Base-by-base conservation (phyloP, 1,284 basidiomycete species). In the Pseudozyma hubeiensis region DNA sequence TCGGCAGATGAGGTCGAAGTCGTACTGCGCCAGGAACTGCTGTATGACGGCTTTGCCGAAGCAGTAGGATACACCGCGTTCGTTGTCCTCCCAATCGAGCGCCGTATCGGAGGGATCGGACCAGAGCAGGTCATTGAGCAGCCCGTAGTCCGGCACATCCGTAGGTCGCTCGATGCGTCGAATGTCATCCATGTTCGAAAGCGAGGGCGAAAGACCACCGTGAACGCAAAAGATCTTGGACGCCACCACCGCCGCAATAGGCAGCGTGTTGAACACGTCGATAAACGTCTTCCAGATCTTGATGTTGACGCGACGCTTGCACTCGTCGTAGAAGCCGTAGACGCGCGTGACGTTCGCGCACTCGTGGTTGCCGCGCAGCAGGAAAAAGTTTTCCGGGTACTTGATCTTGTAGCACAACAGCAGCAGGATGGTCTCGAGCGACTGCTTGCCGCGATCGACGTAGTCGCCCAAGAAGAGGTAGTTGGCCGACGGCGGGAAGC, bases 271-370 rank as follows among this genome's bases (percentile, higher is more conserved):
- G 89, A 99, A 99, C 45, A 98, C 96, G 86, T 99, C 97, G 85
- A 98, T 94, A 85, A 99, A 99, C 13, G 94, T 95, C 87, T 98
- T 99, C 97, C 97, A 99, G 41, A 94, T 95, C 88, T 99, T 99
- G 89, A 99, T 96, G 86, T 97, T 98, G 88, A 94, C 96, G 78
- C 97, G 90, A 82, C 97, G 91, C 87, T 99, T 99, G 89, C 97
- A 99, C 87, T 99, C 96, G 87, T 99, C 96, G 86, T 99, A 99
- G 87, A 99, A 99, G 43, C 96, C 96, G 84, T 99, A 99, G 31
- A 99, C 96, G 94, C 97, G 89, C 53, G 96, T 99, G 61, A 99
- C 95, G 84, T 97, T 98, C 47, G 97, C 97, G 84, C 97, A 99
- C 87, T 99, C 97, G 86, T 99, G 97, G 86, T 99, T 99, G 49